Evolutionary conservation across 2,329 filamentous ascomycete genomes (phyloP), one percentile per base, ranked within the genome.

Genomic region (Aspergillus transmontanensis): DNA sequence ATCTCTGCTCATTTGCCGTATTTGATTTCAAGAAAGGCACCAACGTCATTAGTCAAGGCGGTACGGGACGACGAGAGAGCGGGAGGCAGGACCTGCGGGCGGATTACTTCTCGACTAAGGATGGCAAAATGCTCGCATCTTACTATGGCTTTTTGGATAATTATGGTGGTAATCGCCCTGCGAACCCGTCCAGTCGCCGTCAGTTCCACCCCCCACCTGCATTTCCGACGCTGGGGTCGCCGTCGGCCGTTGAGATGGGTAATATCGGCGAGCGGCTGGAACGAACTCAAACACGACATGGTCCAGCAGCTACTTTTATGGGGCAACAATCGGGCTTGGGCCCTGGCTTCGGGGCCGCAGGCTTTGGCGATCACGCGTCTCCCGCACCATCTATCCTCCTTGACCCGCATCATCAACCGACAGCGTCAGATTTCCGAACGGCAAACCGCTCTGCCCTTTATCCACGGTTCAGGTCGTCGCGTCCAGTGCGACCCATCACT

Each of bases 81-180:
- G 64, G 75, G 69, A 59, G 76, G 71, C 66, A 84, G n/a, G 90
- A 93, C 74, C 85, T 93, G 11, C 88, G 95, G 12, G 92, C 95
- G 63, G 94, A 97, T 70, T 98, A 98, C 76, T 98, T 95, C 74
- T 89, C 92, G 26, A 93, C 93, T 11, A 97, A 97, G 74, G 94
- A 99, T 72, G 92, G 94, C 66, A 99, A 99, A 81, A 97, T 99
- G 92, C 90, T 95, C n/a, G 92, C 93, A 19, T 98, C 94, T 0
- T 95, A 97, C 75, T 94, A 95, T 72, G 93, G 94, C 2, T 99
- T 99, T 76, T 83, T 97, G 63, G 93, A 97, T 73, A 94, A 96
- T 69, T 99, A 99, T 72, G 87, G 90, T 16, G 87, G 89, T 56
- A 92, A 92, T 70, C 89, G 88, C 1, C 85, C 89, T 23, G 86